phyloP scores from a whole-genome alignment of 2,329 filamentous ascomycete genomes.

The Cladosporium oxysporum region DNA sequence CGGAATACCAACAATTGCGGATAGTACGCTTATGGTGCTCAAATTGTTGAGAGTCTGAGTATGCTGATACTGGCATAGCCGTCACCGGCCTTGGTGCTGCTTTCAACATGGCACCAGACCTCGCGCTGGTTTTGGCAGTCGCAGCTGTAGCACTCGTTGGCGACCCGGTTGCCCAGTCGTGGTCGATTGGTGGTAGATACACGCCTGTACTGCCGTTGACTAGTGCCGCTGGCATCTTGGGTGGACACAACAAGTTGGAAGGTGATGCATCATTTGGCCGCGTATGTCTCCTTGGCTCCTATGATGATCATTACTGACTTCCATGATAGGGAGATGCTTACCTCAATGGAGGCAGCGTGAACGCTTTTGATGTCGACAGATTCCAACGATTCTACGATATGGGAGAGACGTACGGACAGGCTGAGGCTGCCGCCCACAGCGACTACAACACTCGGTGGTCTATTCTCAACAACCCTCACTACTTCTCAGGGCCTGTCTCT shows the following conservation, averaged over 20 bases:
- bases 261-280: no score
- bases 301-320: background rate
- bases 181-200: background rate
- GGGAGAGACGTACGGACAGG: background rate
- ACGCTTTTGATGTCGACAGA: background rate
- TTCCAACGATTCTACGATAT: background rate
- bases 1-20: conserved; percentile 29
- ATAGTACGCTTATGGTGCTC: background rate
- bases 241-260: no score
- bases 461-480: conserved; percentile 36
- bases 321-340: background rate
- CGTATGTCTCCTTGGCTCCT: background rate
- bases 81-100: conserved; percentile 29
- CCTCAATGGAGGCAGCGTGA: no score
- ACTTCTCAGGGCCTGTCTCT: conserved; percentile 34
- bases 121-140: conserved; percentile 35
- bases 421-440: background rate
- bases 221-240: background rate
- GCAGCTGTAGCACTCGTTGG: conserved; percentile 38
- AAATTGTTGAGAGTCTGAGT: background rate
- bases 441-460: conserved; percentile 18
- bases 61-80: conserved; percentile 33
- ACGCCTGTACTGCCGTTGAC: background rate
- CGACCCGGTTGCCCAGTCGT: no score
- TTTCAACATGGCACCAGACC: conserved; percentile 33